Evolutionary conservation across 1,284 basidiomycete genomes (phyloP), one percentile per base, ranked within the genome.

Genomic region (Vanrija sp.): DNA sequence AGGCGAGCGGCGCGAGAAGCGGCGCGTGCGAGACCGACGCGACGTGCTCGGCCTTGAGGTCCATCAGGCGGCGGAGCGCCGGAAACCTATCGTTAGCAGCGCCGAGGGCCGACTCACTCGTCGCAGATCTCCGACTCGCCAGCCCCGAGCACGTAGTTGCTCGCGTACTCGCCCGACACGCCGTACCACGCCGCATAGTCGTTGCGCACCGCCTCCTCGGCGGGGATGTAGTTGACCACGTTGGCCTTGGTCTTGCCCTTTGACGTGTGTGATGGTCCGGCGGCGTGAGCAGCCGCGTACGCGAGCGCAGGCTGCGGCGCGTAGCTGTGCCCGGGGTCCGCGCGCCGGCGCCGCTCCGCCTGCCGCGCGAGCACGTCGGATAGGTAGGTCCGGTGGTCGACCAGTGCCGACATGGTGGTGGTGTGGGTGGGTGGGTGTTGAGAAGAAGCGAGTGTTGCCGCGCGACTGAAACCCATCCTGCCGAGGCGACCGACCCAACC

Each of bases 171-270:
- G 8, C 92, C 92, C 2, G 87, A 83, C 61, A 89, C 86, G 41
- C 94, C 89, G 72, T 95, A 98, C 63, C 86, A 79, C 73, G 88
- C 86, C 1, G 88, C 89, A 68, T 96, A 95, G 77, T 98, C 93
- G 70, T 96, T 98, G 49, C 93, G 81, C 44, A 98, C 87, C 0
- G 91, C 95, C 70, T 97, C 91, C 70, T 97, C 95, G 61, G 91
- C 87, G 2, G 88, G 85, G 12, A 90, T 81, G 63, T 92, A 93
- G 67, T 90, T 90, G 41, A 64, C 58, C 3, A 68, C 63, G 25
- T 69, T 67, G 25, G 45, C 51, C 35, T 65, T 67, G 62, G 48
- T 47, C 47, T 41, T 27, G 31, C 42, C 46, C 42, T 53, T 56
- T 47, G 47, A 54, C 36, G 56, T 54, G 37, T 49, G 53, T 51